Conservation (phyloP, 2,329 filamentous ascomycete genomes). For the Lasiodiplodia theobromae region DNA sequence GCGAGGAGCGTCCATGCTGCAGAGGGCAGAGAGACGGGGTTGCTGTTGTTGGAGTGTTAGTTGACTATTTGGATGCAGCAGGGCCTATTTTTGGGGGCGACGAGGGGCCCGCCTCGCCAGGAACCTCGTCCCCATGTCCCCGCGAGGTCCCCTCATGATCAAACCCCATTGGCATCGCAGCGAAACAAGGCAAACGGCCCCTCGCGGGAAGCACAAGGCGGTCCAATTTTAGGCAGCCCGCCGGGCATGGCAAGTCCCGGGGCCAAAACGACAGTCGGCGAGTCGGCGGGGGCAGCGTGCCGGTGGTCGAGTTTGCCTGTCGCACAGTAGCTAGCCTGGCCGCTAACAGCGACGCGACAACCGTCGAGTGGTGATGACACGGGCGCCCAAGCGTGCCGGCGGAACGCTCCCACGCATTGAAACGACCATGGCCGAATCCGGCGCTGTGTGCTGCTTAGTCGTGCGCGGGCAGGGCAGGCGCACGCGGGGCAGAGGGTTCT, state of each 20-base stretch:
- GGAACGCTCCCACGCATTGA: conserved; percentile 15
- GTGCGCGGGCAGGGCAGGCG: neutral
- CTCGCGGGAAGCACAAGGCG: conserved; percentile 13
- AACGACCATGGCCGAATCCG: conserved; percentile 6
- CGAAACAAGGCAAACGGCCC: conserved; percentile 24
- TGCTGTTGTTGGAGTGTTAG: conserved; percentile 7
- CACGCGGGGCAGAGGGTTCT: neutral
- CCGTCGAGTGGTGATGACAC: neutral
- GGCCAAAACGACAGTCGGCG: conserved; percentile 15
- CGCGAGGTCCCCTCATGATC: conserved; percentile 19
- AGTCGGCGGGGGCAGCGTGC: conserved; percentile 7
- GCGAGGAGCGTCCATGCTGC: conserved; percentile 23
- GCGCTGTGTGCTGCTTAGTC: conserved; percentile 1
- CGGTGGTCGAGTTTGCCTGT: conserved; percentile 6
- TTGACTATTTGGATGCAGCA: neutral
- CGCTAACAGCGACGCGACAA: neutral
- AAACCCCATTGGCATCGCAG: conserved; percentile 7
- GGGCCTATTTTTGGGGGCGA: conserved; percentile 18
- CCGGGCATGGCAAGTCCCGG: conserved; percentile 23
- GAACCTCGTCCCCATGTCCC: neutral
- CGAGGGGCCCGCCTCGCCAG: neutral
- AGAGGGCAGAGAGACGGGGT: conserved; percentile 1
- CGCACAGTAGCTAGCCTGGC: neutral
- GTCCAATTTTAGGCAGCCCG: conserved; percentile 17
- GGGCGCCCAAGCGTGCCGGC: conserved; percentile 16